These are phyloP conservation scores for Hyphodiscus hymeniophilus DNA, from an alignment of 495 filamentous ascomycete genomes.

Conservation along the genomic window DNA sequence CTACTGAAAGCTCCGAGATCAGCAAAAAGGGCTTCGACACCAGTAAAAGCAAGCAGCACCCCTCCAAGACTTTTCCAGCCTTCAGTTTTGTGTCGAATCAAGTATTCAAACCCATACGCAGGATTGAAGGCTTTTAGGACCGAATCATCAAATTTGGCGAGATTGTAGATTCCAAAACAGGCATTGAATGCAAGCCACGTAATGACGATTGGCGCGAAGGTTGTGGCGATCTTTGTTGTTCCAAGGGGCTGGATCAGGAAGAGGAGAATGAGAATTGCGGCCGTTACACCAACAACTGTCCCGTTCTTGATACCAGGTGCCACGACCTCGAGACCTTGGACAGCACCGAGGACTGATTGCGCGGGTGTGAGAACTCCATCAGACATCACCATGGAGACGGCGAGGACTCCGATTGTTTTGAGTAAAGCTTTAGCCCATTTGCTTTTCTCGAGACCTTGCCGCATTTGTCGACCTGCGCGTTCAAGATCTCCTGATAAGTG, in stretches of 20 bases:
- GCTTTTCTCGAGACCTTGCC: slow-evolving; percentile 48
- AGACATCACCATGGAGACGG: slow-evolving; percentile 58
- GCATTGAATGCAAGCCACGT: slow-evolving; percentile 62
- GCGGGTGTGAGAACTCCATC: slow-evolving; percentile 65
- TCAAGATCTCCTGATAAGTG: slow-evolving; percentile 44
- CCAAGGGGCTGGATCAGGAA: slow-evolving; percentile 65
- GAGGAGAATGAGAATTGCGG: slow-evolving; percentile 57
- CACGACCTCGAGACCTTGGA: slow-evolving; percentile 53
- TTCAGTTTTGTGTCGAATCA: slow-evolving; percentile 46
- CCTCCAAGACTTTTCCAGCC: slow-evolving; percentile 63
- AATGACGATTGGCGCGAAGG: slow-evolving; percentile 65
- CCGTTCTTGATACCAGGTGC: slow-evolving; percentile 35
- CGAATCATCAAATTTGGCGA: slow-evolving; percentile 49
- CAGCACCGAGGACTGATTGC: slow-evolving; percentile 59
- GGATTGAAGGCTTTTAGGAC: slow-evolving; percentile 64
- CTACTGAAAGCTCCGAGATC: slow-evolving; percentile 60
- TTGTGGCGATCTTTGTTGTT: slow-evolving; percentile 48
- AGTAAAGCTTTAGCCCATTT: slow-evolving; percentile 41
- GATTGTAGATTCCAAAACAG: slow-evolving; percentile 58
- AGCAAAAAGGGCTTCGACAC: slow-evolving; percentile 67
- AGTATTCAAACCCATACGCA: slow-evolving; percentile 49
- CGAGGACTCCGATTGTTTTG: slow-evolving; percentile 58
- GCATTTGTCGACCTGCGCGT: slow-evolving; percentile 37
- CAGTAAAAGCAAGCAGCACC: slow-evolving; percentile 61
- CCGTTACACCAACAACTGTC: slow-evolving; percentile 57